Percentiles rank a stretch among this genome's conserved stretches.
Conservation (phyloP, 2,329 filamentous ascomycete genomes). For the Coniochaeta sp. region DNA sequence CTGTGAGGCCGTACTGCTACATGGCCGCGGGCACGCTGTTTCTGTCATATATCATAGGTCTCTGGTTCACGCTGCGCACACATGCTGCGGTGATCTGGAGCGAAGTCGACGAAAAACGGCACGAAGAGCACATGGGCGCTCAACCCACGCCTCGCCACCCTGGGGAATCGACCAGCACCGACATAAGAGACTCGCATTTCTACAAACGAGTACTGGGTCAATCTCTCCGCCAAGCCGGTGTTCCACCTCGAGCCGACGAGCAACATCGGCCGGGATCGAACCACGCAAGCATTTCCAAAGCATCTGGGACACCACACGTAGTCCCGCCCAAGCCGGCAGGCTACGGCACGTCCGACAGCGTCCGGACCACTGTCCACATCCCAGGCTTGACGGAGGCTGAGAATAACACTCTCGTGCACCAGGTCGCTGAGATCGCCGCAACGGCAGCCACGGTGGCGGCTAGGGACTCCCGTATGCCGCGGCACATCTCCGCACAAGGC, state of each 20-base stretch:
- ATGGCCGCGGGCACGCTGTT: slow-evolving; percentile 80
- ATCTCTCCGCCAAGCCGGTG: slow-evolving; percentile 75
- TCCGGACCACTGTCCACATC: slow-evolving; percentile 38
- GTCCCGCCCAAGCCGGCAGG: slow-evolving; percentile 60
- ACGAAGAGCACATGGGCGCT: slow-evolving; percentile 37
- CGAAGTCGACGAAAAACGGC: slow-evolving; percentile 70
- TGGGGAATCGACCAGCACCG: slow-evolving; percentile 43
- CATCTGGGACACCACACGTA: slow-evolving; percentile 55
- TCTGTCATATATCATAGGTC: slow-evolving; percentile 83
- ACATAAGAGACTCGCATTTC: slow-evolving; percentile 79
- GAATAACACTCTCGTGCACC: slow-evolving; percentile 71
- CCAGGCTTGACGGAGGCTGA: slow-evolving; percentile 74
- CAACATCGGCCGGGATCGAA: slow-evolving; percentile 23
- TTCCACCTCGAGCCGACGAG: slow-evolving; percentile 47
- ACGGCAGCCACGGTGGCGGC: slow-evolving; percentile 84
- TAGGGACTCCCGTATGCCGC: slow-evolving; percentile 49
- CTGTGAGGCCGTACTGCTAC: slow-evolving; percentile 90
- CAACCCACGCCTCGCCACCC: slow-evolving; percentile 25
- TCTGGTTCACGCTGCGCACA: slow-evolving; percentile 92
- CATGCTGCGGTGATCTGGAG: slow-evolving; percentile 98
- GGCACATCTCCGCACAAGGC: slow-evolving; percentile 7
- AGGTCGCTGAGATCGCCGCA: slow-evolving; percentile 89
- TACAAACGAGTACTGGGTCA: slow-evolving; percentile 93
- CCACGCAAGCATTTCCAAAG: slow-evolving; percentile 32
- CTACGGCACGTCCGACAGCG: neutral